Base-by-base conservation (phyloP, 352 stramenopile genomes). In the Phytophthora macrochlamydospora region DNA sequence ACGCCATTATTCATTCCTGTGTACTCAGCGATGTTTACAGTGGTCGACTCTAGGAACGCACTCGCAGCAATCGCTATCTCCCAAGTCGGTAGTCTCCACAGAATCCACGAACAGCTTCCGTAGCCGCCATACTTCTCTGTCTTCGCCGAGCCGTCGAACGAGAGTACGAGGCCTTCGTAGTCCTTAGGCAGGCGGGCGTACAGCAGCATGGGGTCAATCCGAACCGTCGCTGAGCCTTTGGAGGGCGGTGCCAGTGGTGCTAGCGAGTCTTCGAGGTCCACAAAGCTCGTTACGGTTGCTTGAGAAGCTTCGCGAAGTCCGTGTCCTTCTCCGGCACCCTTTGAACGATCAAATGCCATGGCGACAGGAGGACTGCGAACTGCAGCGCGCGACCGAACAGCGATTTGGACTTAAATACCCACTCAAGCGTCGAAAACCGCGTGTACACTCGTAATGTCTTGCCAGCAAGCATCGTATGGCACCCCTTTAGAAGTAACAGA, bases 51-150 rank as follows among this genome's bases (percentile, higher is more conserved):
- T 1, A 60, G 53, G 53, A 38, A 42, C 6, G 18, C 51, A 49
- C 24, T 60, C 43, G 29, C 53, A 51, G 53, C 53, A 38, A 44
- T 60, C 53, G 43, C 42, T 24, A 52, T 51, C n/a, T 37, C 32
- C 31, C 55, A 61, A n/a, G 3, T 32, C 12, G 55, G 55, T 13
- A 61, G n/a, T 6, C 14, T 13, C 44, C 55, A 61, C n/a, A 61
- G 12, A 32, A 60, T 51, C 53, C 42, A 60, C 12, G 40, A 52
- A 18, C 53, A 60, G 14, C 53, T 60, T 6, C 53, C 53, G 11
- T 60, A 32, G 5, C 53, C 53, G 3, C 53, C 42, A 18, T 60
- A n/a, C 30, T 61, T 61, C 18, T 54, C 43, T 0, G 44, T 61
- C 4, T 61, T 54, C 8, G 55, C 44, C 2, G 44, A 61, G 6